These are phyloP conservation scores for Bryoglossum gracile DNA, from an alignment of 495 filamentous ascomycete species.

Conservation along the genomic window DNA sequence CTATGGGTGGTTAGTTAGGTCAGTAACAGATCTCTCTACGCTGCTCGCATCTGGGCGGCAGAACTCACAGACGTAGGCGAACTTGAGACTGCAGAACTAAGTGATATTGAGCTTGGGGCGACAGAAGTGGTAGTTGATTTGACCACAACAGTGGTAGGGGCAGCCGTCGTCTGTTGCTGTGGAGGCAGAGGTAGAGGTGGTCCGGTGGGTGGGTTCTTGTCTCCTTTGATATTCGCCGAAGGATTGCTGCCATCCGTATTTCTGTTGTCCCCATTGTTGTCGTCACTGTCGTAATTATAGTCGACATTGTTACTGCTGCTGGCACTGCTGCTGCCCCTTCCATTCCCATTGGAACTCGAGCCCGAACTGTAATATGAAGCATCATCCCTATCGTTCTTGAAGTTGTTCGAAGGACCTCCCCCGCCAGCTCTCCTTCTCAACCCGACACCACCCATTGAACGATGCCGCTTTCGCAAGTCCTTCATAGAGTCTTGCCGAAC, in stretches of 20 bases:
- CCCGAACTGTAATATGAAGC: constrained; percentile 5
- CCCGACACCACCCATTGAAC: neutral
- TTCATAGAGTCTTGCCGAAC: constrained; percentile 1
- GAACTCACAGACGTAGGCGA: neutral
- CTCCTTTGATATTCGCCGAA: neutral
- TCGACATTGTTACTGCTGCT: constrained; percentile 5
- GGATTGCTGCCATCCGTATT: neutral
- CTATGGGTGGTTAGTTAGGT: constrained; percentile 7
- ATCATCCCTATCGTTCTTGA: neutral
- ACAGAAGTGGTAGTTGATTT: neutral
- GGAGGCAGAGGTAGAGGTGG: neutral
- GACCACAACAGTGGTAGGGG: constrained; percentile 3
- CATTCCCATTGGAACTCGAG: constrained; percentile 9
- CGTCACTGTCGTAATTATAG: neutral
- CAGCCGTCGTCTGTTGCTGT: neutral
- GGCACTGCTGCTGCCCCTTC: constrained; percentile 12
- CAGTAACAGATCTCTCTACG: neutral
- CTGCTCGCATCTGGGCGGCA: too few relatives aligned
- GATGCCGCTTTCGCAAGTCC: constrained; percentile 4
- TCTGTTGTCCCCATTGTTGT: neutral
- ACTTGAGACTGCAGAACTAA: too few relatives aligned
- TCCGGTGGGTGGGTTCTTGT: neutral
- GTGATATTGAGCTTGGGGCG: neutral
- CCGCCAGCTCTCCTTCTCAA: neutral
- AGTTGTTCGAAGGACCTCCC: constrained; percentile 1